phyloP scores from a whole-genome alignment of 2,329 filamentous ascomycete genomes.

The Apiospora marii region DNA sequence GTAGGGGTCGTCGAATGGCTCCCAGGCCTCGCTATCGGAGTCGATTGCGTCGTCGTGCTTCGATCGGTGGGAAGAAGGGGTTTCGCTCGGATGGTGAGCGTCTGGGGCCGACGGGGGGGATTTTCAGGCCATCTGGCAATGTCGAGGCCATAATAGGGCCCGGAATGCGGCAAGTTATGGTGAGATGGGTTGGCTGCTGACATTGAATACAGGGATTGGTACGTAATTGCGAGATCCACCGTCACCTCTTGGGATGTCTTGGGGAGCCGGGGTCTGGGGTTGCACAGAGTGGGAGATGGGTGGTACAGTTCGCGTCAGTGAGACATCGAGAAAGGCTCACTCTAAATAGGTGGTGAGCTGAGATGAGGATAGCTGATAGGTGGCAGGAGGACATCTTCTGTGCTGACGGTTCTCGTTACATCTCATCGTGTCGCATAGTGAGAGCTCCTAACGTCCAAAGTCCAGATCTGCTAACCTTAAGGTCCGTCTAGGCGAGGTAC shows the following conservation, averaged over 20 bases:
- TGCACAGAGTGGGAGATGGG: not conserved
- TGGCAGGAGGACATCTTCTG: not conserved
- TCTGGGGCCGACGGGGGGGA: conserved; percentile 9
- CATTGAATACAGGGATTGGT: conserved; percentile 17
- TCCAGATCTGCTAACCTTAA: not conserved
- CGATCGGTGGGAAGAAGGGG: conserved; percentile 3
- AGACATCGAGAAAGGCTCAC: conserved; percentile 10
- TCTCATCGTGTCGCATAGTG: not conserved
- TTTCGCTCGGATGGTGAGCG: not conserved
- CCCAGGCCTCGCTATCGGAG: conserved; percentile 28
- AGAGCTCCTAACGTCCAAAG: not conserved
- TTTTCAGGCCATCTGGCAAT: conserved; percentile 20
- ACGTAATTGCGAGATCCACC: conserved; percentile 17
- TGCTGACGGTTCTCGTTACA: not conserved
- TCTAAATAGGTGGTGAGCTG: not conserved
- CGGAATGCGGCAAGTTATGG: conserved; percentile 17
- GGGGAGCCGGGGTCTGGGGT: conserved; percentile 12
- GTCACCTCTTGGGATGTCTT: conserved; percentile 5
- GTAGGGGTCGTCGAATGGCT: conserved; percentile 26
- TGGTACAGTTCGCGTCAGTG: conserved; percentile 19
- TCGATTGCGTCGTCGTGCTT: conserved; percentile 24
- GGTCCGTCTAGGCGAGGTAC: not conserved
- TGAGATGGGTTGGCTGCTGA: conserved; percentile 17
- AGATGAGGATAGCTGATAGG: conserved; percentile 9
- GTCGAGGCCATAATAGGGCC: conserved; percentile 16